A percentile compares a stretch with the other conserved stretches of the same genome.
Conservation (phyloP, 768 basidiomycete genomes). For the Auriculariales sp. region DNA sequence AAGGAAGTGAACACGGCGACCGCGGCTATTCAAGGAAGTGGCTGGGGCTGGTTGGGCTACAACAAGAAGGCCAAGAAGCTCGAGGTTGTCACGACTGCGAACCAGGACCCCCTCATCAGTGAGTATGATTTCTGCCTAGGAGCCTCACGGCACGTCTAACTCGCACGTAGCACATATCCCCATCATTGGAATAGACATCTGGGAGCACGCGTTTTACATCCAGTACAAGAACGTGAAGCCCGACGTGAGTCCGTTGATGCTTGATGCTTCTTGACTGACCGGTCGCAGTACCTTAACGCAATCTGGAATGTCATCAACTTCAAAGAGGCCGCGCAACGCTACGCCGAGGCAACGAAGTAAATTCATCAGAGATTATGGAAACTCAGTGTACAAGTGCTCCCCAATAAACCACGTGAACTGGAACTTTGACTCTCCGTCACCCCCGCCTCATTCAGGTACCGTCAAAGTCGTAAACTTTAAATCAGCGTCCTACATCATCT, state of each 20-base stretch:
- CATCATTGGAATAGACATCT: slow-evolving; percentile 85
- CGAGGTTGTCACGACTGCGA: slow-evolving; percentile 84
- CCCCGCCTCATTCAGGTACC: too few relatives aligned
- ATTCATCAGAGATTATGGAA: too few relatives aligned
- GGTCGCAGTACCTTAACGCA: slow-evolving; percentile 49
- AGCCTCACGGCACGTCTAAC: too few relatives aligned
- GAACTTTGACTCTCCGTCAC: too few relatives aligned
- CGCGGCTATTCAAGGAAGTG: slow-evolving; percentile 88
- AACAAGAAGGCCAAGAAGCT: slow-evolving; percentile 53
- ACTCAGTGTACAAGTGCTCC: too few relatives aligned
- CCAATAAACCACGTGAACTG: too few relatives aligned
- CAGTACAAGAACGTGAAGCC: slow-evolving; percentile 93
- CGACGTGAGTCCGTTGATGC: slow-evolving; percentile 47
- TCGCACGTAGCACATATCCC: slow-evolving; percentile 34
- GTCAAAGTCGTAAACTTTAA: too few relatives aligned
- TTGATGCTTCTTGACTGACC: neutral
- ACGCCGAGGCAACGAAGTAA: slow-evolving; percentile 18
- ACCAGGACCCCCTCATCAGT: slow-evolving; percentile 84
- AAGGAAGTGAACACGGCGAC: slow-evolving; percentile 75
- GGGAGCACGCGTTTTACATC: slow-evolving; percentile 95
- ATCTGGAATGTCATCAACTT: slow-evolving; percentile 64
- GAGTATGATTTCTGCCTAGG: slow-evolving; percentile 1
- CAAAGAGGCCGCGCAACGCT: slow-evolving; percentile 63
- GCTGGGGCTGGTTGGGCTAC: slow-evolving; percentile 98
- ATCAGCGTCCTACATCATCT: too few relatives aligned